A percentile compares a stretch with the other conserved stretches of the same genome.
Conservation (phyloP, 169 alveolate genomes). For the Blepharisma undulans region DNA sequence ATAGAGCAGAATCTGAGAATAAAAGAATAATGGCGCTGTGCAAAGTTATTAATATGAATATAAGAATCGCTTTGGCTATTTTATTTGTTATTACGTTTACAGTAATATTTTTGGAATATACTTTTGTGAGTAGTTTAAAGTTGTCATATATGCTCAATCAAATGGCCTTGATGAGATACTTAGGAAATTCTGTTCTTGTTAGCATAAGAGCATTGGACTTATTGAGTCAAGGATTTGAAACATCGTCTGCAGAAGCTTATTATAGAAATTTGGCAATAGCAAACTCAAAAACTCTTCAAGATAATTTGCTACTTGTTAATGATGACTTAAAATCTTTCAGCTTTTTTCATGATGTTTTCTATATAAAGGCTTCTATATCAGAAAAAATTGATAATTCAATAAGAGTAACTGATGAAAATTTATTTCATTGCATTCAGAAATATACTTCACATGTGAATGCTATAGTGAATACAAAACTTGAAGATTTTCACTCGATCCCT, state of each 20-base stretch:
- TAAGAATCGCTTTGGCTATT: not conserved
- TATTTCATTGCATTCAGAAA: not conserved
- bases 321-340: not conserved
- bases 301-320: not conserved
- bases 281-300: not conserved
- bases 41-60: not conserved
- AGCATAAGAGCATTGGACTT: not conserved
- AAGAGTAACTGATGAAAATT: not conserved
- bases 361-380: not conserved
- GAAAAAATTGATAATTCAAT: not conserved
- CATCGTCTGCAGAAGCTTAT: not conserved
- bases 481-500: not conserved
- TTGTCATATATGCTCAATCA: not conserved
- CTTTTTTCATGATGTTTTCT: not conserved
- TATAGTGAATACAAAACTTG: not conserved
- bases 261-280: not conserved
- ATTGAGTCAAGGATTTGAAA: not conserved
- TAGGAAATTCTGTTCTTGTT: not conserved
- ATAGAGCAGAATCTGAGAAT: not conserved
- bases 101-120: not conserved
- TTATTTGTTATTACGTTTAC: not conserved
- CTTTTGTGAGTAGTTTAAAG: not conserved
- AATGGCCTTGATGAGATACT: not conserved
- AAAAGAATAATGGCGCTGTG: not conserved
- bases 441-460: not conserved